Evolutionary conservation across 2,329 filamentous ascomycete genomes (phyloP), one percentile per base, ranked within the genome.

Genomic region (Epichloe sp.): DNA sequence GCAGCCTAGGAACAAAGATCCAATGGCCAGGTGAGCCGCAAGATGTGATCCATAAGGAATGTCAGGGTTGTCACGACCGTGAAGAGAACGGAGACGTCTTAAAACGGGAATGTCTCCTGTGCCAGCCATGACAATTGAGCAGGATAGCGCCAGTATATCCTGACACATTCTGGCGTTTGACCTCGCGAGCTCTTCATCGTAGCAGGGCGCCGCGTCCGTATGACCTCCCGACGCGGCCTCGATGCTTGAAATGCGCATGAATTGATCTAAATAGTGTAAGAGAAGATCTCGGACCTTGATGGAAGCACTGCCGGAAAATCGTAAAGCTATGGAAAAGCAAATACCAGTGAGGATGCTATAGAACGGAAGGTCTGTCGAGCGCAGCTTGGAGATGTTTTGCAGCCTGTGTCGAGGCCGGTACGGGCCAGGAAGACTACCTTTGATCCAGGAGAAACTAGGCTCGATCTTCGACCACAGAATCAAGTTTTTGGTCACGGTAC

Each of bases 11-110:
- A 98, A 98, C 1, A 98, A 73, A 12, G 88, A 78, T 5, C 93
- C 93, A 45, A 97, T 85, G 1, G 93, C 91, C 64, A 96, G 82
- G 63, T 98, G 93, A 7, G 87, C 82, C 5, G 93, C 93, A 58
- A 98, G 79, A 63, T 98, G 91, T 50, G 88, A 95, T 44, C 93
- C 93, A 62, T 96, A 98, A 0, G 90, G 85, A 0, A 85, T 91
- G 38, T 93, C 87, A 1, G 78, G 71, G 52, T 95, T 86, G 49
- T 90, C 82, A 15, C 90, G 83, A 21, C 90, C 91, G 64, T 98
- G 94, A 40, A 98, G 78, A 15, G 86, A 82, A 15, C 93, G 85
- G 35, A 98, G 75, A 14, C 91, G 83, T 21, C 93, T 83, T 59
- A 97, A 85, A 1, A 95, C 83, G 2, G 79, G 71, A 19, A 98